A percentile compares a stretch with the other conserved stretches of the same genome.
Conservation (phyloP, 805 yeast species). For the Kuraishia hungarica region DNA sequence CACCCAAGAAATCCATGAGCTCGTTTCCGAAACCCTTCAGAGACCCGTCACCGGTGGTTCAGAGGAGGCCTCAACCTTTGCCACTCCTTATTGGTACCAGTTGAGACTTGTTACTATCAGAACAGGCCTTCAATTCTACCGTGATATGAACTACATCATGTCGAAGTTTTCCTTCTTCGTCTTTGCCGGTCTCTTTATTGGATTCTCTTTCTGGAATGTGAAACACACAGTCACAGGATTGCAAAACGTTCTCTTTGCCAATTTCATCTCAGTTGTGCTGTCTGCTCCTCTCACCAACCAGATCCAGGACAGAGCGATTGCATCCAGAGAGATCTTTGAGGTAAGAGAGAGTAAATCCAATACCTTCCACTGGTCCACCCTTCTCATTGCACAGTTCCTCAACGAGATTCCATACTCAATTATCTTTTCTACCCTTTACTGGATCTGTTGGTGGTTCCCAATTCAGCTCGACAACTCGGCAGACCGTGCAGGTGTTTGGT, state of each 20-base stretch:
- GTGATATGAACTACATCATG: constrained; percentile 55
- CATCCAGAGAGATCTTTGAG: constrained; percentile 48
- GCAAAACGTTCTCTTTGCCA: constrained; percentile 50
- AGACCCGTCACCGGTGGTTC: constrained; percentile 4
- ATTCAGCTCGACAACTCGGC: constrained; percentile 23
- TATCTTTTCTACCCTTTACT: constrained; percentile 30
- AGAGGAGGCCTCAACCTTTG: constrained; percentile 14
- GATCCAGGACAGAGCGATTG: constrained; percentile 45
- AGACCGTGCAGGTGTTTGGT: constrained; percentile 40
- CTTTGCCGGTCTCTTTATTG: constrained; percentile 55
- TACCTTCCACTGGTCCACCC: constrained; percentile 54
- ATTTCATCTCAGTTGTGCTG: constrained; percentile 44
- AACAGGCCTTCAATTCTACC: constrained; percentile 38
- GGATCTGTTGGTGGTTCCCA: constrained; percentile 3
- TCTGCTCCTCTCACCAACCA: constrained; percentile 53
- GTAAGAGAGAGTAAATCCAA: constrained; percentile 57
- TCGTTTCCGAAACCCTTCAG: constrained; percentile 7
- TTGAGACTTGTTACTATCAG: constrained; percentile 30
- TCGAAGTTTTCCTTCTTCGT: constrained; percentile 43
- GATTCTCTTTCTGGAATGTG: constrained; percentile 61
- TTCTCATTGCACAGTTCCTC: constrained; percentile 41
- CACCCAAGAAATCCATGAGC: constrained; percentile 15
- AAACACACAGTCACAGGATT: constrained; percentile 37
- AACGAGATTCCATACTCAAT: constrained; percentile 50
- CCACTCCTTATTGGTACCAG: constrained; percentile 36